These are phyloP conservation scores for Globisporangium camurandrum DNA, from an alignment of 352 stramenopile species.

Conservation along the genomic window DNA sequence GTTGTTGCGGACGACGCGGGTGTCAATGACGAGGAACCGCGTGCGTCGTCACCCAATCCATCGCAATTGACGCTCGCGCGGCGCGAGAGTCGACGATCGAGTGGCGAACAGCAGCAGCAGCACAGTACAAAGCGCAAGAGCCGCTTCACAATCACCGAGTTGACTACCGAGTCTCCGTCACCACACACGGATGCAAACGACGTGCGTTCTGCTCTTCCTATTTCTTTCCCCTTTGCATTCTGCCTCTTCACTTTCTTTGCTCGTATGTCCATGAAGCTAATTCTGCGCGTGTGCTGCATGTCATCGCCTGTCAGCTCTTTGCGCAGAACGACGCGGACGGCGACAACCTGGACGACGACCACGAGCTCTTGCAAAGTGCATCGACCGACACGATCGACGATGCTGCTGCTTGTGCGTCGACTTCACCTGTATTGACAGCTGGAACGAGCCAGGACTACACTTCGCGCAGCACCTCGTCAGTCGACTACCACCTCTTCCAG, in stretches of 20 bases:
- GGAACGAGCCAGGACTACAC: background rate
- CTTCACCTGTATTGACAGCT: background rate
- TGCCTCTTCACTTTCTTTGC: too few species aligned
- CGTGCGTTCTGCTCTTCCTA: slow-evolving; percentile 26
- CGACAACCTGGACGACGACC: too few species aligned
- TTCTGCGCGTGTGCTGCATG: background rate
- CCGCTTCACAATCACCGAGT: slow-evolving; percentile 80
- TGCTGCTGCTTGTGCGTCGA: background rate
- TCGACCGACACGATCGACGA: background rate
- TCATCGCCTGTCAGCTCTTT: slow-evolving; percentile 11
- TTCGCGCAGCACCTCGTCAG: background rate
- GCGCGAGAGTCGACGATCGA: too few species aligned
- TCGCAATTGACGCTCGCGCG: too few species aligned
- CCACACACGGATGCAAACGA: too few species aligned
- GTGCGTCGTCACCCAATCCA: too few species aligned
- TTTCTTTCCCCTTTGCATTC: too few species aligned
- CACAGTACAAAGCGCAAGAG: slow-evolving; percentile 71
- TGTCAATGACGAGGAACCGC: too few species aligned
- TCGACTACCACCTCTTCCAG: background rate
- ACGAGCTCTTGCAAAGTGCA: background rate
- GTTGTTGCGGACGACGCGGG: too few species aligned
- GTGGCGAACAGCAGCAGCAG: too few species aligned
- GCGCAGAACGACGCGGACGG: slow-evolving; percentile 5
- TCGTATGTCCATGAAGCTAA: background rate
- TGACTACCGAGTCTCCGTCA: slow-evolving; percentile 50